Base-by-base conservation (phyloP, 202 grass and related monocot genomes). In the Zoysia matrella region DNA sequence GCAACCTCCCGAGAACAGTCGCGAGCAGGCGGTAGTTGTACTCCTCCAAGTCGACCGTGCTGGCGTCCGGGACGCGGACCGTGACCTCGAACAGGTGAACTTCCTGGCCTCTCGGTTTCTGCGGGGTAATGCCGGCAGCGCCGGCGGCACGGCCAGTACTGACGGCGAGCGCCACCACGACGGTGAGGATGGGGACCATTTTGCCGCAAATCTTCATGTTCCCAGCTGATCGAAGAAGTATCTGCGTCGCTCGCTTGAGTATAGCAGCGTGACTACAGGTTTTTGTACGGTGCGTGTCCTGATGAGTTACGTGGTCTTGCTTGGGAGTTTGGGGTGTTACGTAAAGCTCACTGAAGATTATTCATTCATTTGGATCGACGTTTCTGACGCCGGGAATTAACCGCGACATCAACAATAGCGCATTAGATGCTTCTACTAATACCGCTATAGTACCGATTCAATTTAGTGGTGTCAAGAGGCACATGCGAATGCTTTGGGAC, bases 1-100 rank as follows among this genome's bases (percentile, higher is more conserved):
- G 43, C 13, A 1, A 81, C 86, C 64, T 67, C 82, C 87, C 82
- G 52, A 89, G 71, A 42, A 85, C 77, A 3, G 60, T 9, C n/a
- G 72, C 77, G 66, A 89, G 87, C 77, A 85, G 1, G 3, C 36
- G 45, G 77, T 77, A 53, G 77, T 89, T 81, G 82, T 85, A 89
- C 57, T 89, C 66, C 4, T 89, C 83, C 46, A 11, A 9, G 3
- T 78, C 82, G 0, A 53, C 68, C 12, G 15, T 18, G 43, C 40
- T 40, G 41, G 16, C 11, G 44, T 52, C 72, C 11, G 76, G 68
- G 45, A 77, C 8, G 65, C 11, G 15, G 46, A 85, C 87, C 3
- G 65, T 84, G 65, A 18, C 87, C 82, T 85, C 45, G 72, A 89
- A 89, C 44, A 89, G 71, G 16, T 89, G 82, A 16, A 47, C 3